Evolutionary conservation across 148 eudicot species (phyloP), one percentile per base, ranked within the genome.

Genomic region (Amaranthus cruentus): DNA sequence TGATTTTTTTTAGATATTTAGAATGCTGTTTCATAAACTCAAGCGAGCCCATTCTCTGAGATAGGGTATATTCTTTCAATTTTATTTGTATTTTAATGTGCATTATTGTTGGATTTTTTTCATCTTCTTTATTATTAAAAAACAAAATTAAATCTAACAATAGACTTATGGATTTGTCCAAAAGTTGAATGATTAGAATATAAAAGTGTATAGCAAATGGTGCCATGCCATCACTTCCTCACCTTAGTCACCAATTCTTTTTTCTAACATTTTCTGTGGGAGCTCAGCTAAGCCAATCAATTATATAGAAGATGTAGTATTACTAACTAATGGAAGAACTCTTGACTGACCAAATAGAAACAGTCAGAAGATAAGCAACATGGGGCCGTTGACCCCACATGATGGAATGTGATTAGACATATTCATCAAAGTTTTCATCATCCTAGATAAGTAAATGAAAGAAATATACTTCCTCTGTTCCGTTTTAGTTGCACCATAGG

Each of bases 341-440:
- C 58, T 72, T 65, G 66, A 75, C 57, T 76, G 74, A 68, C 47
- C 62, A 74, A 62, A 63, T 77, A 75, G 73, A 82, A 73, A 82
- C 72, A 84, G 86, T 76, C 11, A 63, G 79, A 81, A 84, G 91
- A 88, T 86, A 88, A 87, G 85, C 81, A 62, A 59, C 47, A 60
- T 80, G 87, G 87, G 83, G 48, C 79, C 83, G 47, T 66, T 72
- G 65, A 14, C 85, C 87, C 85, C 64, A 81, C 81, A 63, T 74
- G 44, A 78, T 85, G 84, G 79, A 50, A 70, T 68, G 72, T 84
- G 84, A 87, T 80, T 82, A 81, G 78, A 70, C 81, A 76, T 53
- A 28, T 42, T 68, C 14, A 15, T 21, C 72, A 72, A 70, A 62
- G 60, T 14, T 69, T 42, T 18, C 66, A 46, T 46, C 66, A 55